Evolutionary conservation across 2,329 filamentous ascomycete species (phyloP).

Genomic region (Clonostachys byssicola): DNA sequence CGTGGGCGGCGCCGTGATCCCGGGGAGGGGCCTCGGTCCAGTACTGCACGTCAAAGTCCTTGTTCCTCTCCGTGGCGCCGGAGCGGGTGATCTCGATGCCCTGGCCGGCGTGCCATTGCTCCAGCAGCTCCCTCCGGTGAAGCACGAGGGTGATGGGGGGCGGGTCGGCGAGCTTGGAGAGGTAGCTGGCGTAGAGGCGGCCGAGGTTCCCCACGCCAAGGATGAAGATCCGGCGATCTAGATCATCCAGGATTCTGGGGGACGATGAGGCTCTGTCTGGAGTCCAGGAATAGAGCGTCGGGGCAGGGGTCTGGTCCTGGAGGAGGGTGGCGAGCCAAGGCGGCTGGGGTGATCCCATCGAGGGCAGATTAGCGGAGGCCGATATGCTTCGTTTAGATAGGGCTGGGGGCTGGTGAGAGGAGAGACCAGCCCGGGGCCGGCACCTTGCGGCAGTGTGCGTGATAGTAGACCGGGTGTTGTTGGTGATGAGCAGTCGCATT

Average conservation of each 20-base stretch:
- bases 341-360: slow-evolving; percentile 7
- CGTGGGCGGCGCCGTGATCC: slow-evolving; percentile 23
- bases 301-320: slow-evolving; percentile 13
- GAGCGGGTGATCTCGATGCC: slow-evolving; percentile 39
- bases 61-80: slow-evolving; percentile 18
- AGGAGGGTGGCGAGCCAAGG: slow-evolving; percentile 26
- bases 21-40: slow-evolving; percentile 37
- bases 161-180: slow-evolving; percentile 53
- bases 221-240: slow-evolving; percentile 61
- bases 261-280: slow-evolving; percentile 12
- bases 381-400: too few relatives aligned
- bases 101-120: slow-evolving; percentile 36
- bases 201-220: slow-evolving; percentile 81
- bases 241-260: slow-evolving; percentile 8
- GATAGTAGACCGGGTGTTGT: too few relatives aligned
- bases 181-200: slow-evolving; percentile 69
- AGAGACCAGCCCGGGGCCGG: too few relatives aligned
- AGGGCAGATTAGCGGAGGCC: too few relatives aligned
- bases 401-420: too few relatives aligned
- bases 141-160: slow-evolving; percentile 81
- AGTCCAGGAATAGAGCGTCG: slow-evolving; percentile 30
- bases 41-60: slow-evolving; percentile 46
- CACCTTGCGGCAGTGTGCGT: too few relatives aligned
- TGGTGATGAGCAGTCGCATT: too few relatives aligned
- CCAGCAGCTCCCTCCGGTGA: slow-evolving; percentile 49